These are phyloP conservation scores for Aspergillus pseudoterreus DNA, from an alignment of 2,329 filamentous ascomycete species.

Conservation along the genomic window DNA sequence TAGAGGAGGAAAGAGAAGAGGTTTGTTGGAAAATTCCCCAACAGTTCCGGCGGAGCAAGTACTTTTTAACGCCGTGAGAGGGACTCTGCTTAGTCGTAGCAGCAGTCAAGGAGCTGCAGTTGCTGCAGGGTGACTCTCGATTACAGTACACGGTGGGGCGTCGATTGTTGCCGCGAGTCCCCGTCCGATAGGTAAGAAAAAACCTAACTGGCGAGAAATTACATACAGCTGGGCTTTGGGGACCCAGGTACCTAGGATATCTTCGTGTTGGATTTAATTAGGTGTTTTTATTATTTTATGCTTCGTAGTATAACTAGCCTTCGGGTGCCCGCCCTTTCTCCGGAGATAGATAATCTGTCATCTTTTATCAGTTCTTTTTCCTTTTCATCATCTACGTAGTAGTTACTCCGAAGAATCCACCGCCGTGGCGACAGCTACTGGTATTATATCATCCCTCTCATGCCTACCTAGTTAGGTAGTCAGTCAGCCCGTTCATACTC, in stretches of 20 bases:
- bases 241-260: too few relatives aligned
- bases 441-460: slow-evolving; percentile 7
- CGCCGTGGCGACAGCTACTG: slow-evolving; percentile 4
- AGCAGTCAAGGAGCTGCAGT: not conserved
- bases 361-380: not conserved
- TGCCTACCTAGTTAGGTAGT: too few relatives aligned
- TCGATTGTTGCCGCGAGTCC: slow-evolving; percentile 8
- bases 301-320: not conserved
- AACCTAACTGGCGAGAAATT: not conserved
- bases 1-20: slow-evolving; percentile 12
- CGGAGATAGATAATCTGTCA: not conserved
- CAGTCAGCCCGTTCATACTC: not conserved
- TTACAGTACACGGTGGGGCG: slow-evolving; percentile 13
- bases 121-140: slow-evolving; percentile 4
- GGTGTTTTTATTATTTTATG: not conserved
- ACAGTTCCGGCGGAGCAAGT: slow-evolving; percentile 30
- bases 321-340: not conserved
- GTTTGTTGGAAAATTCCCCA: slow-evolving; percentile 19
- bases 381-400: too few relatives aligned
- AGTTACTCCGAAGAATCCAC: too few relatives aligned
- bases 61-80: slow-evolving; percentile 28
- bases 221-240: too few relatives aligned
- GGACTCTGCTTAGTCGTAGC: not conserved
- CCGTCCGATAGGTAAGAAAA: not conserved
- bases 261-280: too few relatives aligned